A percentile compares a stretch with the other conserved stretches of the same genome.
phyloP scores from a whole-genome alignment of 768 basidiomycete genomes.

The Lactifluus subvellereus region DNA sequence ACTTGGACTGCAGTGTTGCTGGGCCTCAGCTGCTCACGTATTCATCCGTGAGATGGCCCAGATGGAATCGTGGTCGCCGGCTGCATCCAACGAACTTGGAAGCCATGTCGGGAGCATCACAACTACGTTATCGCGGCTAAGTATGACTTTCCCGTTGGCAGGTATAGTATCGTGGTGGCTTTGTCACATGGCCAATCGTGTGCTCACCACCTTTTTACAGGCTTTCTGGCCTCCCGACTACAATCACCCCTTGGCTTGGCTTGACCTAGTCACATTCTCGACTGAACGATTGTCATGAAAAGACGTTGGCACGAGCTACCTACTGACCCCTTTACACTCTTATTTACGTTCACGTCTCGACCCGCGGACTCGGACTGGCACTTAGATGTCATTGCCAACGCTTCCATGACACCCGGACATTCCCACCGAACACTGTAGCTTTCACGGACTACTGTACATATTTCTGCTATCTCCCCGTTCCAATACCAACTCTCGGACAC shows the following conservation, averaged over 20 bases:
- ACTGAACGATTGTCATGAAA: background rate
- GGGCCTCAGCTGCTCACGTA: slow-evolving; percentile 64
- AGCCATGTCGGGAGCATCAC: slow-evolving; percentile 56
- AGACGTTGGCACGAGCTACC: slow-evolving; percentile 9
- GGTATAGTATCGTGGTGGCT: slow-evolving; percentile 25
- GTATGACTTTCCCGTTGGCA: slow-evolving; percentile 55
- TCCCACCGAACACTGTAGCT: slow-evolving; percentile 12
- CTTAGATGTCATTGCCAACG: background rate
- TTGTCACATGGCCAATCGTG: background rate
- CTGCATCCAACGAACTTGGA: slow-evolving; percentile 47
- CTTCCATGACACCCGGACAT: slow-evolving; percentile 6
- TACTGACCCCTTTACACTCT: background rate
- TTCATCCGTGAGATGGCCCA: slow-evolving; percentile 61
- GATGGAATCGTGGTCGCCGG: slow-evolving; percentile 59
- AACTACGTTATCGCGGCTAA: slow-evolving; percentile 58
- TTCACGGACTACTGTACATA: slow-evolving; percentile 22
- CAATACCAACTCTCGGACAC: slow-evolving; percentile 16
- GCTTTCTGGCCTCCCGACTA: slow-evolving; percentile 16
- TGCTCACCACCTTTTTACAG: slow-evolving; percentile 2
- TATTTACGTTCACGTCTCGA: slow-evolving; percentile 1
- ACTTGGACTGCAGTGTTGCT: slow-evolving; percentile 49
- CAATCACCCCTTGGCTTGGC: slow-evolving; percentile 19
- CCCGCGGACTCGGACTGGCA: slow-evolving; percentile 16
- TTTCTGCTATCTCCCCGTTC: background rate
- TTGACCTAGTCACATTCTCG: slow-evolving; percentile 5